These are phyloP conservation scores for Suhomyces wounanorum DNA, from an alignment of 1,139 yeast genomes.

Conservation along the genomic window DNA sequence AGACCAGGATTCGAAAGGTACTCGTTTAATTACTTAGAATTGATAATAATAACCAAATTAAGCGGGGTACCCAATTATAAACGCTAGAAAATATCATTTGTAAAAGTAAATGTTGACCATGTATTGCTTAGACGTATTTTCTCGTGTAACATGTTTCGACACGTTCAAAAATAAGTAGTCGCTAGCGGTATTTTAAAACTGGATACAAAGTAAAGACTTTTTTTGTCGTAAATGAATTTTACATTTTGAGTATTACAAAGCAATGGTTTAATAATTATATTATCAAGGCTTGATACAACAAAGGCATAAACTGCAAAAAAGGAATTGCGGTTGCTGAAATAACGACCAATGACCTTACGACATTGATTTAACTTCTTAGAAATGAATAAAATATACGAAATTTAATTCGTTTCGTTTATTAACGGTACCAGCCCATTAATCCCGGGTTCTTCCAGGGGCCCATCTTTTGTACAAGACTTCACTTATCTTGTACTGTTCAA, in stretches of 20 bases:
- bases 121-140: not conserved
- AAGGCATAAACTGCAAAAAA: too few species aligned
- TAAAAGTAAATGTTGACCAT: not conserved
- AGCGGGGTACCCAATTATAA: not conserved
- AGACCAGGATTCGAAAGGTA: not conserved
- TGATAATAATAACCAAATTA: not conserved
- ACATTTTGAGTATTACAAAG: too few species aligned
- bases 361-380: not conserved
- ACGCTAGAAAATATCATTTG: not conserved
- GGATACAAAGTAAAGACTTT: too few species aligned
- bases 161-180: too few species aligned
- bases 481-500: conserved; percentile 49
- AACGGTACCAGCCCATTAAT: conserved; percentile 32
- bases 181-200: too few species aligned
- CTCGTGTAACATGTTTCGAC: not conserved
- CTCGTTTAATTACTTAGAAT: not conserved
- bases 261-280: too few species aligned
- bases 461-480: conserved; percentile 77
- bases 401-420: not conserved
- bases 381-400: too few species aligned
- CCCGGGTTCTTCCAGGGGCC: conserved; percentile 83
- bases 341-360: too few species aligned
- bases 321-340: too few species aligned
- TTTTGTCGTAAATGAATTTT: too few species aligned
- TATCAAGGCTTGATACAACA: too few species aligned